Evolutionary conservation across 2,329 filamentous ascomycete species (phyloP), one percentile per base, ranked within the genome.

Genomic region (Decorospora gaudefroyi): DNA sequence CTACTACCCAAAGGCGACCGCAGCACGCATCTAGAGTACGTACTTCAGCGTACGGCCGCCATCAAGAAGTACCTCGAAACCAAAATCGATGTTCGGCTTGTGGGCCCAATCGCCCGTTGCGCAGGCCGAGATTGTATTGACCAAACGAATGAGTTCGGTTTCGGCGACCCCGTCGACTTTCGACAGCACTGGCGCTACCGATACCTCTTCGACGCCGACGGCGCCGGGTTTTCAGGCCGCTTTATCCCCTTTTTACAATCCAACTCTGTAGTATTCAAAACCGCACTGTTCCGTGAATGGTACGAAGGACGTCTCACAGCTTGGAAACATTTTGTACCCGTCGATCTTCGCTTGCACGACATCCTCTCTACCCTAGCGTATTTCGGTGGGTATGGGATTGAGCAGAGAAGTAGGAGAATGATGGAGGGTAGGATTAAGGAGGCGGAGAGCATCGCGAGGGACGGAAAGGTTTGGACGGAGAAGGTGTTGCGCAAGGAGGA

Each of bases 281-380:
- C 82, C 1, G 83, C 83, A 0, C 75, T 92, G 5, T 92, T 91
- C 68, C 79, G 83, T 16, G 83, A 89, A 62, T 95, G 89, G 89
- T 88, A 85, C 68, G 86, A 88, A 46, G 83, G 85, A 35, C 81
- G 89, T 4, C 70, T 93, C 11, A 79, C 78, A 45, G 81, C 88
- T 0, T 95, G 88, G 88, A 73, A 85, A 30, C 88, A 95, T 65
- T 93, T 90, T 58, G 84, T 92, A 1, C 89, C 89, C 6, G 71
- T 91, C 11, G 88, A 93, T 63, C 55, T 86, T 1, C 79, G 88
- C 3, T 82, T 87, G 13, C 86, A 90, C 48, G 86, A 81, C 1
- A 71, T 93, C 27, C 89, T 87, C 74, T 83, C 82, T 50, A 88
- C 85, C 0, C 69, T 91, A 40, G 80, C 85, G 0, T 93, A 90